Evolutionary conservation across 2,329 filamentous ascomycete species (phyloP), one percentile per base, ranked within the genome.

Genomic region (Hypocrella siamensis): DNA sequence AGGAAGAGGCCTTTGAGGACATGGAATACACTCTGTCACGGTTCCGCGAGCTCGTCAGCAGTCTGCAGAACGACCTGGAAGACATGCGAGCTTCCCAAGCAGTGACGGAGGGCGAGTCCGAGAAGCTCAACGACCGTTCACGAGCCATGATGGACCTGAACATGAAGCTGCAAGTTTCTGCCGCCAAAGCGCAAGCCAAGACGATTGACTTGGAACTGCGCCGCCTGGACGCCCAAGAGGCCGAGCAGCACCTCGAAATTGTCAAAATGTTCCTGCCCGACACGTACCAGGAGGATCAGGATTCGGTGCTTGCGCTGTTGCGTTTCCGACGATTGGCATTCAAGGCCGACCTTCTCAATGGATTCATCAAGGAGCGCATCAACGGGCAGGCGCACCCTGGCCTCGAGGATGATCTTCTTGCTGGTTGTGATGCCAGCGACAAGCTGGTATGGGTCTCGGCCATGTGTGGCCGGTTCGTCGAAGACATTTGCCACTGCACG

Each of bases 131-230:
- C 41, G 81, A 73, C 45, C 79, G 84, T 39, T 93, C 88, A 28
- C 75, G 85, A 39, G 85, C 88, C 33, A 93, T 98, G 79, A 81
- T 93, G 72, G 88, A 98, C 47, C 68, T 98, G 28, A 96, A 96
- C 54, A 72, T 88, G 68, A 92, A 93, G 57, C 68, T 98, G 27
- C 88, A 93, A 48, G 71, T 81, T 34, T 92, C 85, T 10, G 85
- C 85, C 9, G 72, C 84, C 26, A 93, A 93, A 60, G 80, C 88
- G 3, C 88, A 93, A 52, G 77, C 83, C 46, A 96, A 93, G 60
- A 85, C 85, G 0, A 93, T 98, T 39, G 86, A 94, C 42, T 65
- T 94, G 19, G 86, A 96, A 51, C 62, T 96, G 35, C 73, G 79
- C 32, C 78, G 80, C 35, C 70, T 96, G 48, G 84, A 93, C 44